Conservation (phyloP, 805 yeast genomes). For the Metschnikowia cerradonensis region DNA sequence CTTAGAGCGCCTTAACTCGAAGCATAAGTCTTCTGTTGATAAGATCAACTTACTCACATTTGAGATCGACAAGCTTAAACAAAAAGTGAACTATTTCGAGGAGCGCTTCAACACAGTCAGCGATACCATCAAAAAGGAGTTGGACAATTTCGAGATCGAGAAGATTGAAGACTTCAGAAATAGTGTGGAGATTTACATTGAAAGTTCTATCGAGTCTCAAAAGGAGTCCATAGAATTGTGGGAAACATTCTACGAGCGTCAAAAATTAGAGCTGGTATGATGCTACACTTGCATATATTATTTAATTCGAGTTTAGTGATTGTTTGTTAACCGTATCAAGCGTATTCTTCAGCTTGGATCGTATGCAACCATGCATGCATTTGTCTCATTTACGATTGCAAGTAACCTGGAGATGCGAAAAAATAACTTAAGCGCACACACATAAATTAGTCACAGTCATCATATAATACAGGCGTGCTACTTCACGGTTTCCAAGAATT, state of each 20-base stretch:
- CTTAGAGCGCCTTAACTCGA: conserved; percentile 40
- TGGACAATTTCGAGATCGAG: conserved; percentile 66
- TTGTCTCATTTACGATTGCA: background rate
- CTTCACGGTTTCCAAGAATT: background rate
- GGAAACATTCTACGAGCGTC: conserved; percentile 76
- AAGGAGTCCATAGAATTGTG: conserved; percentile 86
- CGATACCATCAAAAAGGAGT: conserved; percentile 61
- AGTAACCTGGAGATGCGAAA: background rate
- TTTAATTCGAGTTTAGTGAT: background rate
- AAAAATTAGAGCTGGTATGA: conserved; percentile 19
- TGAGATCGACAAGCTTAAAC: conserved; percentile 56
- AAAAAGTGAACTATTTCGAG: conserved; percentile 50
- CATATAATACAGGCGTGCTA: background rate
- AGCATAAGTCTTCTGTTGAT: conserved; percentile 54
- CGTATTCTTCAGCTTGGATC: background rate
- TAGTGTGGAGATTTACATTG: conserved; percentile 85
- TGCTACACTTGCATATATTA: background rate
- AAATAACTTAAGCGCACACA: conserved; percentile 1
- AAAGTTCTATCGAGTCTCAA: conserved; percentile 86
- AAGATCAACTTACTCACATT: conserved; percentile 52
- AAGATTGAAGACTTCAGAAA: conserved; percentile 81
- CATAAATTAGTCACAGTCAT: conserved; percentile 1
- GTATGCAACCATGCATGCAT: background rate
- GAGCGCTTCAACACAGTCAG: conserved; percentile 61
- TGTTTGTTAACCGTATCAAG: background rate